Base-by-base conservation (phyloP, 106 monocot genomes). In the Xerophyta viscosa region DNA sequence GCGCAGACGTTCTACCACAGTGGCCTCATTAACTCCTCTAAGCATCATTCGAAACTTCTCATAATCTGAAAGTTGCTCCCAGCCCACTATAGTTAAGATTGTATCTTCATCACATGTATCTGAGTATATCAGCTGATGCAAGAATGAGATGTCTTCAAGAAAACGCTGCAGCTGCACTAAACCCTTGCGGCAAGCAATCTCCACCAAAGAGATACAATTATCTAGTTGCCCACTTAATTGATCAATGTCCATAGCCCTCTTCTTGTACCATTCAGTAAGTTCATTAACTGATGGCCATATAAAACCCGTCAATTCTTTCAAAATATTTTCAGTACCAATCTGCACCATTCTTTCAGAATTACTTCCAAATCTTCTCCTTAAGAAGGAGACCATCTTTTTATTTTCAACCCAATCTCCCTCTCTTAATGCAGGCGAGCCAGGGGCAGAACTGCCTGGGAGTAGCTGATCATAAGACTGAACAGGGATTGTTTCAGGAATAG, bases 341-440 rank as follows among this genome's bases (percentile, higher is more conserved):
- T 84, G 63, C 27, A 59, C 26, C 13, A 24, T 22, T 18, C 61
- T 75, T 30, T 81, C 67, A 41, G 48, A 78, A 21, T 41, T 19
- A 13, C 36, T 69, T 37, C 65, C 46, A 20, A 69, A 46, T 24
- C 72, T 67, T 18, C 57, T n/a, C n/a, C n/a, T 48, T 31, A 94
- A 45, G 62, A 67, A 83, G 47, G 68, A 61, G 10, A 64, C 26
- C 63, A 77, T 89, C 58, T 72, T 67, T 56, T 89, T 67, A 54
- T 75, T 82, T 67, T 96, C 96, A 60, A 85, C 78, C 96, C 96
- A 96, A 58, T 96, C 96, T 23, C 48, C 68, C 54, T 89, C 82
- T 59, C 96, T 81, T 66, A 79, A 36, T 56, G 65, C 48, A 55
- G 81, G 21, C 12, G 26, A 21, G 47, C 33, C 54, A 28, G 77